Percentiles rank a stretch among this genome's conserved stretches.
phyloP scores from a whole-genome alignment of 2,329 filamentous ascomycete species.

The Helminthosporium solani region DNA sequence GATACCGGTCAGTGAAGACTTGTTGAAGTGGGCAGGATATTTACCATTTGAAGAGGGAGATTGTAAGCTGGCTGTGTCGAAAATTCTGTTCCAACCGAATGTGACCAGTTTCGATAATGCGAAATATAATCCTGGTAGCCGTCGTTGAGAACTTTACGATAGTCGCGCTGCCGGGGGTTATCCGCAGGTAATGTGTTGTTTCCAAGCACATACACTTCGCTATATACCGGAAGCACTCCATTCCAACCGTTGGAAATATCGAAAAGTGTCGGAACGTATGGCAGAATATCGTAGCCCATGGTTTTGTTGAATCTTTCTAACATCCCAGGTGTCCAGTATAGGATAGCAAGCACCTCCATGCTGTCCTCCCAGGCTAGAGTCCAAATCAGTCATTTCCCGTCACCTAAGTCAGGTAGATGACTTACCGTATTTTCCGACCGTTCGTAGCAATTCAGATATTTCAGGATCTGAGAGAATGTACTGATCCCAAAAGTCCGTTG shows the following conservation, averaged over 20 bases:
- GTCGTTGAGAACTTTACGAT: constrained; percentile 16
- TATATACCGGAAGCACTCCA: constrained; percentile 13
- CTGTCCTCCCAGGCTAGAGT: constrained; percentile 31
- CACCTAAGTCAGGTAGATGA: too few relatives aligned
- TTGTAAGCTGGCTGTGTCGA: constrained; percentile 47
- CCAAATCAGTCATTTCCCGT: too few relatives aligned
- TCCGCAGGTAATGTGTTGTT: too few relatives aligned
- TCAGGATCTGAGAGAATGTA: constrained; percentile 38
- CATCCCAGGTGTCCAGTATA: constrained; percentile 43
- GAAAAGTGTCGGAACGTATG: constrained; percentile 39
- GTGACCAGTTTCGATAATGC: constrained; percentile 34
- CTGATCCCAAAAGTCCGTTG: constrained; percentile 44
- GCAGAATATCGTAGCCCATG: constrained; percentile 38
- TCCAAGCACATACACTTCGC: too few relatives aligned
- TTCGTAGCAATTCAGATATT: constrained; percentile 28
- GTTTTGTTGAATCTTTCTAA: constrained; percentile 29
- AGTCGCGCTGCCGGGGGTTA: constrained; percentile 12
- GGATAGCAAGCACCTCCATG: constrained; percentile 33
- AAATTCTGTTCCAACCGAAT: constrained; percentile 37
- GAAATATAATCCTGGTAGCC: constrained; percentile 37
- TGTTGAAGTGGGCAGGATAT: constrained; percentile 39
- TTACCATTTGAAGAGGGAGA: constrained; percentile 46
- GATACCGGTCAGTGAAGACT: too few relatives aligned
- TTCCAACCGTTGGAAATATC: too few relatives aligned
- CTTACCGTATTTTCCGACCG: constrained; percentile 42